Conservation (phyloP, 805 yeast species). For the Candida gorgasii region DNA sequence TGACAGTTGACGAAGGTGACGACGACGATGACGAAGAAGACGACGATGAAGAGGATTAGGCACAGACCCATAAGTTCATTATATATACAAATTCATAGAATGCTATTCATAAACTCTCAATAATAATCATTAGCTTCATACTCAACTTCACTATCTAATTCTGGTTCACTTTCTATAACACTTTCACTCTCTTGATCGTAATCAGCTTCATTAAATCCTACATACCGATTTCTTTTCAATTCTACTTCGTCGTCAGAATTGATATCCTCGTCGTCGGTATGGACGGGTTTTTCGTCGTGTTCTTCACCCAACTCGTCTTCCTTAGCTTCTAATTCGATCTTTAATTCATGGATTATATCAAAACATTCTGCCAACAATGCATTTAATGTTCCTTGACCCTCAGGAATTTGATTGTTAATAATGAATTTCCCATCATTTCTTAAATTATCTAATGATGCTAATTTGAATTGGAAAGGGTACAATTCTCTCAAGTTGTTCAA, state of each 20-base stretch:
- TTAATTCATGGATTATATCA: conserved; percentile 88
- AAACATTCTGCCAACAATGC: conserved; percentile 92
- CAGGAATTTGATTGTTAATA: conserved; percentile 87
- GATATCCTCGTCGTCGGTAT: conserved; percentile 31
- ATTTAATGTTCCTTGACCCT: conserved; percentile 95
- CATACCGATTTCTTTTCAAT: conserved; percentile 41
- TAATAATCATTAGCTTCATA: conserved; percentile 47
- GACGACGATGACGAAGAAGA: conserved; percentile 42
- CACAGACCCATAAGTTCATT: conserved; percentile 1
- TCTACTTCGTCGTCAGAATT: conserved; percentile 47
- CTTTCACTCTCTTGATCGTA: conserved; percentile 42
- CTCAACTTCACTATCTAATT: conserved; percentile 21
- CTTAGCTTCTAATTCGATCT: conserved; percentile 76
- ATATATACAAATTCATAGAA: conserved; percentile 4
- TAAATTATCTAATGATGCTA: conserved; percentile 83
- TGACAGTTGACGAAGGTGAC: conserved; percentile 65
- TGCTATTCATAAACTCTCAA: no score
- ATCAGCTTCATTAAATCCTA: conserved; percentile 48
- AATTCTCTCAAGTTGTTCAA: conserved; percentile 83
- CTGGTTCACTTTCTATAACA: conserved; percentile 28
- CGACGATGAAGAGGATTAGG: conserved; percentile 18
- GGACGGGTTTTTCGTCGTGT: conserved; percentile 6
- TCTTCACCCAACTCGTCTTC: conserved; percentile 32
- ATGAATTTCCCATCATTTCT: conserved; percentile 91
- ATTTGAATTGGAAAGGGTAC: conserved; percentile 93